Percentiles rank a stretch among this genome's conserved stretches.
phyloP scores from a whole-genome alignment of 129 eudicot genomes.

The Flaveria linearis region DNA sequence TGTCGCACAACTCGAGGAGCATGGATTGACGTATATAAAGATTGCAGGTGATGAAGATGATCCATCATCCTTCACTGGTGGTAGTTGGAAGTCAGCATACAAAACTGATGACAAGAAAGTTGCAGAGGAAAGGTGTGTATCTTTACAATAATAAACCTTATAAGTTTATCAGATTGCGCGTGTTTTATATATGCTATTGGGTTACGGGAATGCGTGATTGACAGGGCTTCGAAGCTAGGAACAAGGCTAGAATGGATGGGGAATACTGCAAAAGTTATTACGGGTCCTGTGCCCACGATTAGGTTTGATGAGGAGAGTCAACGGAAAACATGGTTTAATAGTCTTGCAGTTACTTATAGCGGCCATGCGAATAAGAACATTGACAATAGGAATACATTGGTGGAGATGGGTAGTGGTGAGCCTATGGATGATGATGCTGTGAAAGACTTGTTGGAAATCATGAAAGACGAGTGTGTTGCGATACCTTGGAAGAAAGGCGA shows the following conservation, averaged over 20 bases:
- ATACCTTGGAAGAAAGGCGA: conserved; percentile 88
- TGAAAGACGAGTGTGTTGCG: conserved; percentile 71
- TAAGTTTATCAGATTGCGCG: neutral
- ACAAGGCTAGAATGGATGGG: conserved; percentile 75
- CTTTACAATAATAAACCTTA: neutral
- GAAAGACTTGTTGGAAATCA: conserved; percentile 46
- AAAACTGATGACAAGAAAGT: conserved; percentile 67
- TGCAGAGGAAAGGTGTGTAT: conserved; percentile 74
- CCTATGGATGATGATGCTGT: conserved; percentile 53
- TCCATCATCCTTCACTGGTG: conserved; percentile 67
- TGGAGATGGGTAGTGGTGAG: conserved; percentile 63
- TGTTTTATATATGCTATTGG: neutral
- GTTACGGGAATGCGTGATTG: neutral
- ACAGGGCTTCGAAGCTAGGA: conserved; percentile 74
- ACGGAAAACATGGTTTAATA: conserved; percentile 79
- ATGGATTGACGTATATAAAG: conserved; percentile 36
- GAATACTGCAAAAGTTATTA: conserved; percentile 52
- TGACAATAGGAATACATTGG: conserved; percentile 39
- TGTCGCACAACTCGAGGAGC: conserved; percentile 24
- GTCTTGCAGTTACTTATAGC: conserved; percentile 61
- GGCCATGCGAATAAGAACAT: conserved; percentile 49
- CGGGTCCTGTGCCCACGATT: conserved; percentile 73
- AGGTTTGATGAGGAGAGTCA: conserved; percentile 48
- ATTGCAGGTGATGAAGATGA: conserved; percentile 61
- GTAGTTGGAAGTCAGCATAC: conserved; percentile 78